Percentiles rank a stretch among this genome's conserved stretches.
Conservation (phyloP, 2,329 filamentous ascomycete species). For the Aureobasidium sp. region DNA sequence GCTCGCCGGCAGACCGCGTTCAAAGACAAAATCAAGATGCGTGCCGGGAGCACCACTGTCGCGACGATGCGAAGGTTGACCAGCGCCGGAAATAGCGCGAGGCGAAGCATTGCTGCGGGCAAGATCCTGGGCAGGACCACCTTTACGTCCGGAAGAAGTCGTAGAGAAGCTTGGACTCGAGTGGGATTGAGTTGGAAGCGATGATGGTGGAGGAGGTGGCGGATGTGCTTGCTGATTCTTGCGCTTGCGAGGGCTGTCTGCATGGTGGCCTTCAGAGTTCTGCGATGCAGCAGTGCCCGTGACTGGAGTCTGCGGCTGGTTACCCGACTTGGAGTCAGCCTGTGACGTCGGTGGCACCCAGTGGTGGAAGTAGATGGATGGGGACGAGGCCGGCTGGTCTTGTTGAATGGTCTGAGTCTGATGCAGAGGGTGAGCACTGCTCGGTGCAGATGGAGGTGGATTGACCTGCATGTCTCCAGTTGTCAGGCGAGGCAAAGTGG, state of each 20-base stretch:
- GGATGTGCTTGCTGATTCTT: constrained; percentile 58
- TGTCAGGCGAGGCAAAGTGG: constrained; percentile 44
- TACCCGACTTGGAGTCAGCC: constrained; percentile 44
- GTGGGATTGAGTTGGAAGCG: constrained; percentile 28
- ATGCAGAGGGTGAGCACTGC: constrained; percentile 35
- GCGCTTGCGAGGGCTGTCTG: constrained; percentile 77
- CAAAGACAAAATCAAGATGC: constrained; percentile 14
- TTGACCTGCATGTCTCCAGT: constrained; percentile 47
- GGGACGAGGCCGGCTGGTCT: constrained; percentile 59
- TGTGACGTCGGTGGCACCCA: constrained; percentile 77
- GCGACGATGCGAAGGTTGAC: constrained; percentile 16
- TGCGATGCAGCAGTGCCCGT: constrained; percentile 52
- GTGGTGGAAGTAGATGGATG: constrained; percentile 83
- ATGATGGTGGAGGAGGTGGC: constrained; percentile 44
- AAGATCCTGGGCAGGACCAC: constrained; percentile 44
- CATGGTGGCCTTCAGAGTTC: constrained; percentile 51
- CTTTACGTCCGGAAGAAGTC: constrained; percentile 41
- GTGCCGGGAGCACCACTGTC: constrained; percentile 18
- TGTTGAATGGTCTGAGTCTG: constrained; percentile 48
- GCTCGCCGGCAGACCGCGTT: not conserved
- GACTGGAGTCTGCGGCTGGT: constrained; percentile 66
- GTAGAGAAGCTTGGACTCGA: constrained; percentile 47
- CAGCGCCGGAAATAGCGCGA: constrained; percentile 17
- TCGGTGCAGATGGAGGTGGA: constrained; percentile 37
- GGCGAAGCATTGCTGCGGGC: constrained; percentile 58